These are phyloP conservation scores for Saturnispora gosingensis DNA, from an alignment of 805 yeast species.

Conservation along the genomic window DNA sequence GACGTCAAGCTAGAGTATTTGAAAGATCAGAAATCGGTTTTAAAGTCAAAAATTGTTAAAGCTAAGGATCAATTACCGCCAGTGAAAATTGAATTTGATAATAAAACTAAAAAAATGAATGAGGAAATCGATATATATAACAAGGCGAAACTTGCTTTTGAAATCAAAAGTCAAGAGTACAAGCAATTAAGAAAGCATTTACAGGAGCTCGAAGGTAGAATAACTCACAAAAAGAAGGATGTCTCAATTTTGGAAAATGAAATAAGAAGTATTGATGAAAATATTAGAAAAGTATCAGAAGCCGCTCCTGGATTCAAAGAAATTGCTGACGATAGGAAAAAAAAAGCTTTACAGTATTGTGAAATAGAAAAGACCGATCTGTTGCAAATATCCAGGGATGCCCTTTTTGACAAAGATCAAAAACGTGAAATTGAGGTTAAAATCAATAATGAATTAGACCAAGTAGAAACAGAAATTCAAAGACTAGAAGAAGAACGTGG, in stretches of 20 bases:
- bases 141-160: neutral
- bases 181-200: constrained; percentile 8
- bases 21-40: constrained; percentile 1
- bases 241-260: constrained; percentile 9
- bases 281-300: neutral
- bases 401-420: constrained; percentile 5
- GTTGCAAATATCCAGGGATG: constrained; percentile 34
- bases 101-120: neutral
- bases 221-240: constrained; percentile 9
- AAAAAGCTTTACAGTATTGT: constrained; percentile 36
- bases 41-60: constrained; percentile 2
- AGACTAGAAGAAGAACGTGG: constrained; percentile 48
- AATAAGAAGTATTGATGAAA: constrained; percentile 1
- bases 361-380: constrained; percentile 36
- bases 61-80: constrained; percentile 1
- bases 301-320: constrained; percentile 2
- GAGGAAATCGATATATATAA: neutral
- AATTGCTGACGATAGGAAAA: constrained; percentile 1
- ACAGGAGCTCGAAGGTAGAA: constrained; percentile 1
- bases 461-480: constrained; percentile 37
- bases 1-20: constrained; percentile 4
- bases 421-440: constrained; percentile 14
- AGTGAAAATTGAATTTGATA: neutral
- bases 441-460: constrained; percentile 40
- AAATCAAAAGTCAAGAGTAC: constrained; percentile 5